Percentiles rank a stretch among this genome's conserved stretches.
These are phyloP conservation scores for Chlorella sp. DNA, from an alignment of 139 green algal species.

Conservation along the genomic window DNA sequence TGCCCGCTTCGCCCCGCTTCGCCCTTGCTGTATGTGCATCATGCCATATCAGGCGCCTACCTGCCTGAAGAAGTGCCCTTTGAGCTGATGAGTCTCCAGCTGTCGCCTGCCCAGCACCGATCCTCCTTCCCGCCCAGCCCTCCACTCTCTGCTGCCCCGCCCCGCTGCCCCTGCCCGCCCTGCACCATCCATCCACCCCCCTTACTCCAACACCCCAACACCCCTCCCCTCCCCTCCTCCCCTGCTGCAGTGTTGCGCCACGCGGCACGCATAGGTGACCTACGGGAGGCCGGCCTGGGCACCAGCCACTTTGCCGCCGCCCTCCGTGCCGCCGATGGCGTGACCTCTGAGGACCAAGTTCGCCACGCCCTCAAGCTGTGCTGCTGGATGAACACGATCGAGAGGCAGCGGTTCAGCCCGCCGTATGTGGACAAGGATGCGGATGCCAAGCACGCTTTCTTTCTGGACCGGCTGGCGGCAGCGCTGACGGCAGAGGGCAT, in stretches of 20 bases:
- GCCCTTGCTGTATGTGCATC: too few species aligned
- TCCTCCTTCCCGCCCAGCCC: too few species aligned
- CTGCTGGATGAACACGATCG: slow-evolving; percentile 77
- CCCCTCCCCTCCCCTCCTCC: too few species aligned
- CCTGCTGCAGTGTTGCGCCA: slow-evolving; percentile 62
- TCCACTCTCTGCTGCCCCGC: too few species aligned
- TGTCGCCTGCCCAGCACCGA: too few species aligned
- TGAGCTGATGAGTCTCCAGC: too few species aligned
- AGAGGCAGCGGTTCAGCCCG: slow-evolving; percentile 62
- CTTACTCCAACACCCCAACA: not conserved
- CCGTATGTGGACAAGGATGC: slow-evolving; percentile 64
- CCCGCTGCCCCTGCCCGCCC: not conserved
- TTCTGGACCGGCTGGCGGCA: slow-evolving; percentile 59
- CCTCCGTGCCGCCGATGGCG: slow-evolving; percentile 1
- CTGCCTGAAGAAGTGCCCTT: too few species aligned
- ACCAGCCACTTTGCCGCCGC: not conserved
- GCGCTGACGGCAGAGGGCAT: slow-evolving; percentile 20
- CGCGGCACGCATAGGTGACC: slow-evolving; percentile 74
- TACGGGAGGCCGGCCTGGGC: slow-evolving; percentile 66
- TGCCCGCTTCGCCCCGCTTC: too few species aligned
- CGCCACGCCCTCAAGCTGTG: slow-evolving; percentile 65
- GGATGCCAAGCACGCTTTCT: slow-evolving; percentile 50
- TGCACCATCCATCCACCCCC: not conserved
- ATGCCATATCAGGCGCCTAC: too few species aligned
- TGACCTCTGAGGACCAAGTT: not conserved